Evolutionary conservation across 768 basidiomycete species (phyloP), one percentile per base, ranked within the genome.

Genomic region (Leucocoprinus sp.): DNA sequence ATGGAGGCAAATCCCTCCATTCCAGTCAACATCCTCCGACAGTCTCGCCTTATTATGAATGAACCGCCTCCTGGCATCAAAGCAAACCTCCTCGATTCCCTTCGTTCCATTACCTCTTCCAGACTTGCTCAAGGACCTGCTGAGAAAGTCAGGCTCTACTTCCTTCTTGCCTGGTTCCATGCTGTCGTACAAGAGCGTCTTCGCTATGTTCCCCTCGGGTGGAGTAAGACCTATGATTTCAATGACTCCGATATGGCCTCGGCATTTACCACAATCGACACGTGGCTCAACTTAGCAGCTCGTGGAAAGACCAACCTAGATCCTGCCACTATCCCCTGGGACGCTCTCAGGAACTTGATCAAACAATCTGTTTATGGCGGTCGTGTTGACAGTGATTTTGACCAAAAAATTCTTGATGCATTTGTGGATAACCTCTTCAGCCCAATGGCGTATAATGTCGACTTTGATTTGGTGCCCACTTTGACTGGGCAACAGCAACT

Each of bases 81-180:
- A 57, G 96, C 96, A 37, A 98, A 96, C 59, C 71, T 99, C 6
- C 72, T 96, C 17, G 95, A 98, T 59, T 93, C 90, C 3, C 71
- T 96, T 18, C 75, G 80, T 33, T 75, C 74, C 50, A 88, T 97
- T 37, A 60, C 82, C 2, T 69, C 83, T 0, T 64, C 80, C 8
- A 82, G 87, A 18, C 73, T 93, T 37, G 66, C 79, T 1, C 79
- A 86, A 59, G 96, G 95, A 4, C 95, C 95, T 6, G 82, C 82
- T 2, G 96, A 99, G 66, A 96, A 96, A 62, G 74, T 84, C 31
- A 80, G 96, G 4, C 64, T 98, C 37, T 93, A 95, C 66, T 97
- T 97, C 83, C 71, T 97, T 26, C 76, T 98, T 23, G 90, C 96
- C 1, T 99, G 95, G 93, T 96, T 98, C 84, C 96, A 99, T 57